These are phyloP conservation scores for Macrolepiota dolichaula DNA, from an alignment of 768 basidiomycete species.

Conservation along the genomic window DNA sequence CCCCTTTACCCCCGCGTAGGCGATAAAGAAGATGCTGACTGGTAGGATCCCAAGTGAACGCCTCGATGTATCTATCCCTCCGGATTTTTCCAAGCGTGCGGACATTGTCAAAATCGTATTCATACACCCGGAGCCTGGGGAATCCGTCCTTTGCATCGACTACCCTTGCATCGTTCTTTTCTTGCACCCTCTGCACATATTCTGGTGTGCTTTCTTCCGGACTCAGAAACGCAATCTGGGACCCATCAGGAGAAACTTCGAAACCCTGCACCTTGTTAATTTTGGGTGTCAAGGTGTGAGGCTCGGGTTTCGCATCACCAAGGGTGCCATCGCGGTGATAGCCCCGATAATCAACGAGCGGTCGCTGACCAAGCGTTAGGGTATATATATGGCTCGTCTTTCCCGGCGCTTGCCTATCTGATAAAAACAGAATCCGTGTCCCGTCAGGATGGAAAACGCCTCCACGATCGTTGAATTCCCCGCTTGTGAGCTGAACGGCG, in stretches of 20 bases:
- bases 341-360: constrained; percentile 12
- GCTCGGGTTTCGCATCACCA: constrained; percentile 7
- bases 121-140: constrained; percentile 22
- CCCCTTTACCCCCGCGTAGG: constrained; percentile 22
- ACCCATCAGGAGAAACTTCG: constrained; percentile 29
- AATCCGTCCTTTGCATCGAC: constrained; percentile 21
- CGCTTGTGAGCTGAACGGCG: constrained; percentile 24
- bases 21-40: constrained; percentile 28
- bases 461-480: constrained; percentile 25
- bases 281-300: constrained; percentile 9
- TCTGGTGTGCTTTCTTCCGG: constrained; percentile 16
- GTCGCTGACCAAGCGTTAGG: constrained; percentile 7
- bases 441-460: constrained; percentile 30
- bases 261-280: constrained; percentile 22
- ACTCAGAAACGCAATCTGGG: constrained; percentile 25
- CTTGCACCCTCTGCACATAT: constrained; percentile 14
- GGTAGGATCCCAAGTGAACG: constrained; percentile 29
- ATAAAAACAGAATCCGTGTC: constrained; percentile 25
- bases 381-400: constrained; percentile 14
- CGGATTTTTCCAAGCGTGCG: constrained; percentile 16
- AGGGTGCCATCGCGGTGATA: constrained; percentile 14
- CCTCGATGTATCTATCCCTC: constrained; percentile 26
- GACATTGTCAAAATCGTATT: constrained; percentile 21
- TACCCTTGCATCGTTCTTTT: constrained; percentile 24
- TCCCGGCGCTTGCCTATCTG: constrained; percentile 26